Conservation (phyloP, 2,329 filamentous ascomycete species). For the Verticillium dahliae region DNA sequence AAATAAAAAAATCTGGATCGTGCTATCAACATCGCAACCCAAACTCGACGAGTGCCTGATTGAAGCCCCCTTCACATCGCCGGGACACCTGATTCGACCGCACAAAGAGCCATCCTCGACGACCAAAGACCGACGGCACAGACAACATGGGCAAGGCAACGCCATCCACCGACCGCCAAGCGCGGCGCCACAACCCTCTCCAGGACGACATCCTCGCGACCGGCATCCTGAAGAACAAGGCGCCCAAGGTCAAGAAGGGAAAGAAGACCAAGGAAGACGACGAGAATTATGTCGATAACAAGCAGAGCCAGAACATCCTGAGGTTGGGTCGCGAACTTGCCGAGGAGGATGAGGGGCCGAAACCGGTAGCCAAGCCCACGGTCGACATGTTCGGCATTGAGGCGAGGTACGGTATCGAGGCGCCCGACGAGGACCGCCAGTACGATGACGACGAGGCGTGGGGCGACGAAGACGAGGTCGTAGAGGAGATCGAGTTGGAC, state of each 20-base stretch:
- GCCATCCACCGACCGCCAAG: constrained; percentile 48
- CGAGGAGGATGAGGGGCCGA: constrained; percentile 61
- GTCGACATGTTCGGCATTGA: constrained; percentile 72
- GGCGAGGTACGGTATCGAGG: constrained; percentile 58
- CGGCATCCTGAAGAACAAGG: constrained; percentile 65
- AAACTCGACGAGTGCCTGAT: background rate
- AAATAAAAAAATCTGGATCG: constrained; percentile 12
- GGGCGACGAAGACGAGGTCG: constrained; percentile 71
- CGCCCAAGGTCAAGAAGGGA: constrained; percentile 63
- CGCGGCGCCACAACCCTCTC: constrained; percentile 80
- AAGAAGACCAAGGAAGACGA: constrained; percentile 55
- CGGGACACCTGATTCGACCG: background rate
- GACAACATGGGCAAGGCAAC: constrained; percentile 71
- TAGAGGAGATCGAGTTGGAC: constrained; percentile 73
- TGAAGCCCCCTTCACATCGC: background rate
- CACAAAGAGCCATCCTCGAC: background rate
- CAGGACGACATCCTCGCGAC: constrained; percentile 77
- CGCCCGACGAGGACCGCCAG: constrained; percentile 38
- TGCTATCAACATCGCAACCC: background rate
- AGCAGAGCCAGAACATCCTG: constrained; percentile 81
- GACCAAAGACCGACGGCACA: background rate
- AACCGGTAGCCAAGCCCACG: constrained; percentile 30
- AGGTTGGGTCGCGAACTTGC: constrained; percentile 82
- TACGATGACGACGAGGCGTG: constrained; percentile 59
- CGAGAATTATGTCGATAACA: constrained; percentile 74